Base-by-base conservation (phyloP, 2,329 filamentous ascomycete genomes). In the Didymella pomorum region DNA sequence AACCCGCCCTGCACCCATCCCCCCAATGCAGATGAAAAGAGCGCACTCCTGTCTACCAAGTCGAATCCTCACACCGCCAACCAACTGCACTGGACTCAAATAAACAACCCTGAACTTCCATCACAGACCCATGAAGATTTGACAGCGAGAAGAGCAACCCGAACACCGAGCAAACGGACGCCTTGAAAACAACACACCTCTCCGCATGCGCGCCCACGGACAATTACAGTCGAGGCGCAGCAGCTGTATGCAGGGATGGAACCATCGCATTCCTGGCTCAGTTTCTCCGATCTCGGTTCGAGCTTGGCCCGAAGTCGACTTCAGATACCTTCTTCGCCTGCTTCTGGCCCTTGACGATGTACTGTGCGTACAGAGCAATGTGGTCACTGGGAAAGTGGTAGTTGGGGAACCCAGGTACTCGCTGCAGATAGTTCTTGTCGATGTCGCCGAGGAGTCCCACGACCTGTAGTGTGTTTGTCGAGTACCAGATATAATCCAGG, bases 401-500 rank as follows among this genome's bases (percentile, higher is more conserved):
- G 76, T 95, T 93, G 20, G 93, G 93, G 79, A 97, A 97, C 0
- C 93, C 93, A 3, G 93, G 93, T 25, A 97, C 92, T 51, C 89
- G 86, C 76, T 91, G 89, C 57, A 97, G 86, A 75, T 96, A 95
- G 26, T 91, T 86, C 63, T 88, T 86, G 75, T 97, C 93, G 2
- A 96, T 91, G 42, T 94, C 90, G 28, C 93, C 93, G 4, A 97
- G 87, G 52, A 97, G 79, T 52, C 90, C 90, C 18, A 92, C 89
- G 23, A 96, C 90, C 73, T 95, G 91, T 43, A 97, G 82, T 21
- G 90, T 88, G 77, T 95, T 97, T 57, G 92, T 94, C 56, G 93
- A 93, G 79, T 96, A 99, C 93, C 93, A 98, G 71, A 99, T 92
- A 78, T 98, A 97, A 76, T 99, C 95, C 66, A 99, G 90, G 56